Evolutionary conservation across 352 stramenopile species (phyloP).

Genomic region (Plasmopara muralis): DNA sequence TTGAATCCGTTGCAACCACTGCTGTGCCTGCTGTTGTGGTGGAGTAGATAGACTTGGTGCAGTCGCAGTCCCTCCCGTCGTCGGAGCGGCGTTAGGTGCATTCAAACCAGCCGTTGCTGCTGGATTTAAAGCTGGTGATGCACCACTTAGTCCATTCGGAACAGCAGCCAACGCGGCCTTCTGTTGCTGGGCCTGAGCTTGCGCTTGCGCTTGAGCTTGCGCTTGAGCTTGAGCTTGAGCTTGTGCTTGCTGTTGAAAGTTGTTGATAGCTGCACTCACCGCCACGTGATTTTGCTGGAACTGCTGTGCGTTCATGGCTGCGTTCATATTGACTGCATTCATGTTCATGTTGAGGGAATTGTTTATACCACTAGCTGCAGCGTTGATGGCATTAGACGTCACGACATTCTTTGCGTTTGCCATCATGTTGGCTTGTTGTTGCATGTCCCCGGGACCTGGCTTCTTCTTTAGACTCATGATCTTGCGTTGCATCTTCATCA

Average conservation of each 20-base stretch:
- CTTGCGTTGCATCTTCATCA: conserved; percentile 82
- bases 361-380: conserved; percentile 22
- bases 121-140: conserved; percentile 26
- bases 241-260: conserved; percentile 45
- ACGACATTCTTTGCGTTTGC: conserved; percentile 23
- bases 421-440: conserved; percentile 29
- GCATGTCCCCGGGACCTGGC: conserved; percentile 30
- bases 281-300: conserved; percentile 33
- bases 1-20: conserved; percentile 76
- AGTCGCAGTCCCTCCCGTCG: conserved; percentile 16
- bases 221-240: conserved; percentile 30
- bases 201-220: conserved; percentile 27
- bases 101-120: conserved; percentile 24
- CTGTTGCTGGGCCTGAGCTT: conserved; percentile 22
- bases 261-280: conserved; percentile 44
- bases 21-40: conserved; percentile 67
- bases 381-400: conserved; percentile 26
- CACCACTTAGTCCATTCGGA: conserved; percentile 13
- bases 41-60: conserved; percentile 26
- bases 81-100: conserved; percentile 18
- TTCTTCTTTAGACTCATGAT: conserved; percentile 79
- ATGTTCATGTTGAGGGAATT: conserved; percentile 35
- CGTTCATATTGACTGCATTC: conserved; percentile 25
- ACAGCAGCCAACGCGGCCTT: conserved; percentile 12
- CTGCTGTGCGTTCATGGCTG: conserved; percentile 30